Base-by-base conservation (phyloP, 805 yeast species). In the Naumovozyma castellii region DNA sequence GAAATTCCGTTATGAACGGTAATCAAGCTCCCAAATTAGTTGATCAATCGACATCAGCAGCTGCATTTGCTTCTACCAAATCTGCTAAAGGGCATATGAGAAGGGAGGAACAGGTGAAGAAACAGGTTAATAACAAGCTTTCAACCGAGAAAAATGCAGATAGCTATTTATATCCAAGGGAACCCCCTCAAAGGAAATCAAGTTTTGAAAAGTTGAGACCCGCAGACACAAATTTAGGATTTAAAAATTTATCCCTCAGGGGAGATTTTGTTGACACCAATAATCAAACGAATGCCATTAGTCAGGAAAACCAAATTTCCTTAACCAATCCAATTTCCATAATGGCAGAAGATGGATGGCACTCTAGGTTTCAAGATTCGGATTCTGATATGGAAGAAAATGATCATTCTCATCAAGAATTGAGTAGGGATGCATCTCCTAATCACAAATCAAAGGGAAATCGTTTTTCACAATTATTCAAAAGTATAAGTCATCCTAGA, bases 351-450 rank as follows among this genome's bases (percentile, higher is more conserved):
- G 5, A 42, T 37, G 44, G 40, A 5, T 38, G 44, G 43, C 37
- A 62, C 41, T 78, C 85, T 1, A 66, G 84, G 48, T 72, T 78
- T 45, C 67, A 65, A 4, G 86, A 80, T 52, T 76, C 83, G 2
- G 84, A 78, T 50, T 78, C 80, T 12, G 84, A 78, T 34, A 56
- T 55, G 12, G 76, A 29, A 5, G 32, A 29, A 29, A 22, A 22
- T 10, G 27, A 22, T 6, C 27, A 10, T 6, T 22, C 27, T 6
- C 9, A 22, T 10, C 27, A 22, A 22, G 10, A 6, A 22, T 6
- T 10, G 6, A 22, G 6, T 6, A 22, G 27, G 10, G 10, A 22
- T 6, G 27, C 6, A 22, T 22, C 27, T 6, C 27, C 27, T 6
- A 22, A 6, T 10, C 27, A 22, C 27, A 22, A 22, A 22, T 22